Base-by-base conservation (phyloP, 805 yeast species). In the Saturnispora kantuleensis region DNA sequence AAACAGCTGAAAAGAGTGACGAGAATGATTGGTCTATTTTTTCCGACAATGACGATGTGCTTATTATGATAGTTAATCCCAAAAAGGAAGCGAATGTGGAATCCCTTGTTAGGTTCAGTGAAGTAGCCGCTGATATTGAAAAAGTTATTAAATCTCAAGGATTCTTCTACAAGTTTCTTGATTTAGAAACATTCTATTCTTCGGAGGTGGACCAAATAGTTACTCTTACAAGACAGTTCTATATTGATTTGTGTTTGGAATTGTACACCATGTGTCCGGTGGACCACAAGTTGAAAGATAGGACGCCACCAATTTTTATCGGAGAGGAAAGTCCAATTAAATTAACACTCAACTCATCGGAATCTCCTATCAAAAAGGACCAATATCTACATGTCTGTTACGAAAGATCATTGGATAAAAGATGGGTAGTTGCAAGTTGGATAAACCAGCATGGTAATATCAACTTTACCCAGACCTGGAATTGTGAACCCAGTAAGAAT, bases 391-490 rank as follows among this genome's bases (percentile, higher is more conserved):
- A 93, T 57, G 69, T 93, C 10, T 87, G 95, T 1, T 90, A 89
- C 55, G 86, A 87, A 29, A 62, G 95, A 42, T 82, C 95, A 0
- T 68, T 75, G 3, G 95, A 89, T 59, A 79, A 78, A 48, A 77
- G 76, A 44, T 90, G 96, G 96, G 70, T 87, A 37, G 77, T 80
- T 17, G 94, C 86, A 0, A 81, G 94, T 0, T 87, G 97, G 94
- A 71, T 93, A 0, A 96, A 90, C 56, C 90, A 89, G 40, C 37
- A 39, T 12, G 96, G 96, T 0, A 67, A 69, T 3, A 69, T 76
- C 10, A 74, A 79, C 13, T 70, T 69, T 38, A 73, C 80, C 0
- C 80, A 77, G 51, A 72, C 87, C 0, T 84, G 90, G 89, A 71
- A 69, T 52, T 67, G 57, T 15, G 54, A 51, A 2, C 53, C 50